These are phyloP conservation scores for Paraglomus brasilianum DNA, from an alignment of 192 early-diverging fungal species.

Conservation along the genomic window DNA sequence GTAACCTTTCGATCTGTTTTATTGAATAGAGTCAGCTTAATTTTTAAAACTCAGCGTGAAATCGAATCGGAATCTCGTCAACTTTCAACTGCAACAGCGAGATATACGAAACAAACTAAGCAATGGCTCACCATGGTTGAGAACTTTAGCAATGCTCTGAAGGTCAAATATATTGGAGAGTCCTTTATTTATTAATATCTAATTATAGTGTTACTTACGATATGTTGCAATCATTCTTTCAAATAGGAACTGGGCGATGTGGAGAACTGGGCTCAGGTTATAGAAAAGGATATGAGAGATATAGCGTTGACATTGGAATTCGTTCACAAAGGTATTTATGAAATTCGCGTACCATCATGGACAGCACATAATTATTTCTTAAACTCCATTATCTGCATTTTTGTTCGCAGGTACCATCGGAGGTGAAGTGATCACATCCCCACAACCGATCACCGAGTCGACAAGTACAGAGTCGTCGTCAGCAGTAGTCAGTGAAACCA, in stretches of 20 bases:
- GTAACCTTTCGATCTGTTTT: not conserved
- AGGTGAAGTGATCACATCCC: no score
- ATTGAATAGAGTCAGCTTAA: conserved; percentile 48
- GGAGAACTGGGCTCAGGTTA: conserved; percentile 80
- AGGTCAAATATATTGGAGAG: conserved; percentile 47
- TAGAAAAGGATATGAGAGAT: conserved; percentile 80
- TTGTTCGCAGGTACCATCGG: no score
- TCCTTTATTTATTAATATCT: not conserved
- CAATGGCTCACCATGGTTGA: conserved; percentile 79
- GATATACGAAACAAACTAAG: conserved; percentile 62
- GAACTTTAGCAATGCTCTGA: conserved; percentile 73
- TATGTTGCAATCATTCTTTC: not conserved
- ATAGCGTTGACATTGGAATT: conserved; percentile 65
- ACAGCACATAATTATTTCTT: no score
- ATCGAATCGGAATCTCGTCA: conserved; percentile 61
- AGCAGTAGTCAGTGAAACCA: no score
- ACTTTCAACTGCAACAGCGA: conserved; percentile 47
- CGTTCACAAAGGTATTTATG: conserved; percentile 25
- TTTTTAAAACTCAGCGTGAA: conserved; percentile 64
- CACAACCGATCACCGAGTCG: no score
- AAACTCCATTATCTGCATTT: no score
- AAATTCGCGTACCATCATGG: no score
- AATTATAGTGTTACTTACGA: not conserved
- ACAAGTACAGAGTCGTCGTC: no score
- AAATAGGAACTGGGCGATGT: conserved; percentile 82